Conservation (phyloP, 306 rosid genomes). For the Ormosia semicastrata region DNA sequence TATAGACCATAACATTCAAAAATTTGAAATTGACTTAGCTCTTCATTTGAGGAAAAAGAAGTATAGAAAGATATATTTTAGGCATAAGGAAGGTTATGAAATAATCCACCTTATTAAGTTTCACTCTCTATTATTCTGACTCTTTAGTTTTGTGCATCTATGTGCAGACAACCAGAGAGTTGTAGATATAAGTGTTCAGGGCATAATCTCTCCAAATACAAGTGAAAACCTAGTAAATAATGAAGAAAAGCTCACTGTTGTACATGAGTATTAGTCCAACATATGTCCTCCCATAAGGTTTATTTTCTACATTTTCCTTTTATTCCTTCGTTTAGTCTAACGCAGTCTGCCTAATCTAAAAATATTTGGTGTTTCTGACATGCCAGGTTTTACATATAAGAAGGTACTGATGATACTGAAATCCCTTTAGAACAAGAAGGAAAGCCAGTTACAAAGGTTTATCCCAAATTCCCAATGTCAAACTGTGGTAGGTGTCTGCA, state of each 20-base stretch:
- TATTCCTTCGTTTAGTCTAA: background rate
- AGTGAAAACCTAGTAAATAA: background rate
- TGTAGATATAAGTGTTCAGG: background rate
- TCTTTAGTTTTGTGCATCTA: background rate
- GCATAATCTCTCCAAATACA: background rate
- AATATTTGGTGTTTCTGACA: background rate
- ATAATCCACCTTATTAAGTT: background rate
- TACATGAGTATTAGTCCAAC: background rate
- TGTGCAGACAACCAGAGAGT: background rate
- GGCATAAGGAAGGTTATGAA: background rate
- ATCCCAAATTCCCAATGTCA: background rate
- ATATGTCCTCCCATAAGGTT: background rate
- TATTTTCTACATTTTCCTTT: background rate
- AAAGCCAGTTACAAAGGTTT: background rate
- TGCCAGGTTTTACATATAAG: background rate
- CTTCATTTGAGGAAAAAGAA: background rate
- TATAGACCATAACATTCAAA: constrained; percentile 1
- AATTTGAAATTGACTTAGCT: background rate
- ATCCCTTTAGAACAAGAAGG: background rate
- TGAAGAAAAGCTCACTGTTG: background rate
- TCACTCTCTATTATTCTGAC: background rate
- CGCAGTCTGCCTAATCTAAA: background rate
- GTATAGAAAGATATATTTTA: background rate
- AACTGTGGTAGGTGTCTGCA: background rate
- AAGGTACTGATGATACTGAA: background rate